Conservation (phyloP, 2,329 filamentous ascomycete species). For the Xylaria polymorpha region DNA sequence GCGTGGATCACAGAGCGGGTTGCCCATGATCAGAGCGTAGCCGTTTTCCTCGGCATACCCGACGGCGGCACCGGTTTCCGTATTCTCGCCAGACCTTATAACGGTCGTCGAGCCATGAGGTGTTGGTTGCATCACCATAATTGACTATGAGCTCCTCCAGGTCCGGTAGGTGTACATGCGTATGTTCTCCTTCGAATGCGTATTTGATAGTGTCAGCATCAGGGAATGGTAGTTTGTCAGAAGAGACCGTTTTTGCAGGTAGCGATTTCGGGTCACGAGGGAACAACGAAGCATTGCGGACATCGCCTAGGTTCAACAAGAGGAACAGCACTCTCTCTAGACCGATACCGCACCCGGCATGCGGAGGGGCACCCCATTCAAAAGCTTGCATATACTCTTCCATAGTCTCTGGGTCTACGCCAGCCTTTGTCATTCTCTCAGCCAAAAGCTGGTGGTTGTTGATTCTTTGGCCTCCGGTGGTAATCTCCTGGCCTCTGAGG, state of each 20-base stretch:
- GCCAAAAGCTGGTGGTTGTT: conserved; percentile 81
- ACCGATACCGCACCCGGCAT: conserved; percentile 90
- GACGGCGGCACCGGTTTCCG: conserved; percentile 81
- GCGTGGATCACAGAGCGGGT: conserved; percentile 83
- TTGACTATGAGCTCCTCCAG: conserved; percentile 92
- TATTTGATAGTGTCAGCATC: conserved; percentile 83
- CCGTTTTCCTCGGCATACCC: conserved; percentile 80
- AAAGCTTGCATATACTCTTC: conserved; percentile 91
- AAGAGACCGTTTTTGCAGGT: conserved; percentile 67
- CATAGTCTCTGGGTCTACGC: conserved; percentile 84
- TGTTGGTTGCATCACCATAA: conserved; percentile 94
- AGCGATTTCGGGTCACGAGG: conserved; percentile 89
- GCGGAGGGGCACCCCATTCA: conserved; percentile 87
- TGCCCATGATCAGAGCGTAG: conserved; percentile 85
- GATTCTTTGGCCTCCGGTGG: conserved; percentile 93
- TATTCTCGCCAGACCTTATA: conserved; percentile 91
- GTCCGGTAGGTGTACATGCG: conserved; percentile 71
- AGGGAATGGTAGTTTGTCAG: conserved; percentile 76
- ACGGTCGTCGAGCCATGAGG: conserved; percentile 90
- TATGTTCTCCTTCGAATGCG: conserved; percentile 59
- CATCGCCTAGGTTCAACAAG: conserved; percentile 86
- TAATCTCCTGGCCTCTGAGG: conserved; percentile 90
- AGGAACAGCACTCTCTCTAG: conserved; percentile 90
- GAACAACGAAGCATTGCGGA: conserved; percentile 88
- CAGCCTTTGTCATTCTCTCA: conserved; percentile 78